Conservation (phyloP, 2,329 filamentous ascomycete species). For the Colletotrichum spinosum region DNA sequence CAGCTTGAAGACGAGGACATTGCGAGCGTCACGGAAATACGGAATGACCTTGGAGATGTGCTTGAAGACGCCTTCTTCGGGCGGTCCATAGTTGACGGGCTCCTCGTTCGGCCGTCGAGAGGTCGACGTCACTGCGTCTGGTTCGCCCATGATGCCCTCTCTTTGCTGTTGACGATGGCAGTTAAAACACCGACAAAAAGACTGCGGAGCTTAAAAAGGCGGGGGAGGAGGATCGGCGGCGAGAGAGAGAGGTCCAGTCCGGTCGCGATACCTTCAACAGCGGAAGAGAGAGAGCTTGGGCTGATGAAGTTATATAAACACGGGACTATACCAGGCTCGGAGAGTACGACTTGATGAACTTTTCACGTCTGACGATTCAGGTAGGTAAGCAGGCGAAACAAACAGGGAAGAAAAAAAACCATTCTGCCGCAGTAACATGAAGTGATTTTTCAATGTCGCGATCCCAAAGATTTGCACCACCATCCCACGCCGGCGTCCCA, state of each 20-base stretch:
- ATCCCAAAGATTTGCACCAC: constrained; percentile 22
- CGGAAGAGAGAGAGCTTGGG: background rate
- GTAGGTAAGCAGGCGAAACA: background rate
- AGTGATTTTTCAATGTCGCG: constrained; percentile 21
- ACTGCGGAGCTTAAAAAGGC: background rate
- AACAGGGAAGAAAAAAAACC: background rate
- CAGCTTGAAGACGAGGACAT: constrained; percentile 50
- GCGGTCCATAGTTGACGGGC: constrained; percentile 30
- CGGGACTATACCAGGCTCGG: background rate
- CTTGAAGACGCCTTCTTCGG: constrained; percentile 35
- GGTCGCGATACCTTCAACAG: constrained; percentile 2
- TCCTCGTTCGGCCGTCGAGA: background rate
- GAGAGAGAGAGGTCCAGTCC: background rate
- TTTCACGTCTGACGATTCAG: constrained; percentile 7
- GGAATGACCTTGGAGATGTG: constrained; percentile 37
- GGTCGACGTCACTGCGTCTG: constrained; percentile 10
- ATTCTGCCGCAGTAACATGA: constrained; percentile 3
- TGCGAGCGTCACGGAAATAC: constrained; percentile 46
- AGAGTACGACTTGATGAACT: constrained; percentile 3
- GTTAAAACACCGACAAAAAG: background rate
- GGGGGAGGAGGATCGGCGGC: background rate
- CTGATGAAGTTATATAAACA: constrained; percentile 19
- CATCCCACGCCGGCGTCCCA: constrained; percentile 11
- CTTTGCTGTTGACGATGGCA: no score
- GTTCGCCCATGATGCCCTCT: constrained; percentile 18